Evolutionary conservation across 2,329 filamentous ascomycete genomes (phyloP), one percentile per base, ranked within the genome.

Genomic region (Fusarium sp.): DNA sequence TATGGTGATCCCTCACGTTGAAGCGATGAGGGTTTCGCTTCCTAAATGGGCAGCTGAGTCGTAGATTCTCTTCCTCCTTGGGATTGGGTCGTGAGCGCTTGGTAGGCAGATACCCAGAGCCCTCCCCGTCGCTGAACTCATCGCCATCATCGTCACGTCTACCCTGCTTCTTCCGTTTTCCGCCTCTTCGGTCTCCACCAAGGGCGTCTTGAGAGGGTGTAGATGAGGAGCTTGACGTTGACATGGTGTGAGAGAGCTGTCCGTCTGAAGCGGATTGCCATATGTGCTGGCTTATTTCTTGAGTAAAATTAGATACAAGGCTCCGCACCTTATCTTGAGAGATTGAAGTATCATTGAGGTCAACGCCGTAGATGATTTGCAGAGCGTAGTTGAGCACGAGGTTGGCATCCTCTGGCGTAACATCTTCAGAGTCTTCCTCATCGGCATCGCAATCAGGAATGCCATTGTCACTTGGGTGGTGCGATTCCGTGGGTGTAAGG

Each of bases 11-110:
- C 6, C 82, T 77, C 43, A 84, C 80, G 36, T 84, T 84, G 68
- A 84, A 84, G 2, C 81, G 78, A 34, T 77, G 75, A 2, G 82
- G 81, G 42, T 84, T 84, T 14, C 82, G 76, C 68, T 82, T 83
- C 33, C 82, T 76, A 40, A 80, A 84, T 2, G 82, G 82, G 57
- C 82, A 84, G 52, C 81, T 82, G 6, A 82, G 66, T 3, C 80
- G 77, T 6, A 82, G 71, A 43, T 79, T 80, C 51, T 80, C 80
- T 2, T 82, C 80, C 0, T 81, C 80, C 36, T 69, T 74, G 0
- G 77, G 75, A 24, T 76, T 78, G 4, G 76, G 76, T 13, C 77
- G 73, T 0, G 72, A 40, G 17, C 78, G 74, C 58, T 82, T 82
- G 9, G 66, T 60, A 0, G 75, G 74, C 0, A 76, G 15, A 9